Evolutionary conservation across 2,329 filamentous ascomycete genomes (phyloP).

Genomic region (Nemania sp.): DNA sequence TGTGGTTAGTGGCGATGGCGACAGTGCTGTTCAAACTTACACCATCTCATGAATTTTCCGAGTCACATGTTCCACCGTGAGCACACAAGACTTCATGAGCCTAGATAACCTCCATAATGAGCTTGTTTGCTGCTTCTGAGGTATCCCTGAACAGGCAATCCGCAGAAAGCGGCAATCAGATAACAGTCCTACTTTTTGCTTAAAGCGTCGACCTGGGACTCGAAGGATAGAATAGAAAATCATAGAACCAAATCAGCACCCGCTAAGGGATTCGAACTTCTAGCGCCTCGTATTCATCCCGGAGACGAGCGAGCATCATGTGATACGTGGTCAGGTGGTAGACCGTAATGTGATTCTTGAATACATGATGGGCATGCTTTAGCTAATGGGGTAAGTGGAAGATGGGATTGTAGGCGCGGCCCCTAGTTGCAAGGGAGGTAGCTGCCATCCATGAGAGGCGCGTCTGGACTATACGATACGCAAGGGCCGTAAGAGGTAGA

Average conservation of each 20-base stretch:
- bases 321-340: not conserved
- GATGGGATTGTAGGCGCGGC: not conserved
- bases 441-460: not conserved
- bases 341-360: not conserved
- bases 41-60: not conserved
- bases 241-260: conserved; percentile 6
- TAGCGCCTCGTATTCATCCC: conserved; percentile 12
- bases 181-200: no score
- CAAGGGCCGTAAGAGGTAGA: not conserved
- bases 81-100: no score
- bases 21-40: not conserved
- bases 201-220: no score
- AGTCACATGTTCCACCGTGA: no score
- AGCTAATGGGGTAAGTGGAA: not conserved
- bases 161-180: no score
- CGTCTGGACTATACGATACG: not conserved
- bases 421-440: not conserved
- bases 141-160: no score
- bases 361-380: no score
- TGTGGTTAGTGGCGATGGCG: conserved; percentile 1
- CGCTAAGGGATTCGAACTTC: conserved; percentile 25
- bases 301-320: conserved; percentile 20
- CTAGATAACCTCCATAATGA: no score
- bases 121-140: no score
- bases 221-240: not conserved